Percentiles rank a stretch among this genome's conserved stretches.
phyloP scores from a whole-genome alignment of 306 rosid genomes.

The Cicer chorassanicum region DNA sequence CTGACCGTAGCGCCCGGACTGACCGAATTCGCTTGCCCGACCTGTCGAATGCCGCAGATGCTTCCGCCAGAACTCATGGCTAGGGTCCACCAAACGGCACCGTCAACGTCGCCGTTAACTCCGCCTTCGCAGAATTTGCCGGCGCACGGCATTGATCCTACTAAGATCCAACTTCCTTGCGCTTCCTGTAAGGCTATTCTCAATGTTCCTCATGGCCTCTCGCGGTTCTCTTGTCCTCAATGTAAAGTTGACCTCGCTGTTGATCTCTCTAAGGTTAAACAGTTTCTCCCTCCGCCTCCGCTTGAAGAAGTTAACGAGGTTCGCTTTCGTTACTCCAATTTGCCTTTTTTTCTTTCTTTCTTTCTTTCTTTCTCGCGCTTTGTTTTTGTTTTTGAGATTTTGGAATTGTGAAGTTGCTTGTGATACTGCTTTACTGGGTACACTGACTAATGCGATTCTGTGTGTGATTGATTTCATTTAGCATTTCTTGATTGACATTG shows the following conservation, averaged over 20 bases:
- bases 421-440: conserved; percentile 2
- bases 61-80: conserved; percentile 94
- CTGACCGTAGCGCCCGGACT: conserved; percentile 75
- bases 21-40: conserved; percentile 81
- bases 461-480: background rate
- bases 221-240: conserved; percentile 85
- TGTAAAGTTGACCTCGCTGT: conserved; percentile 89
- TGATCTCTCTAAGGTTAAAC: conserved; percentile 64
- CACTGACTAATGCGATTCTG: background rate
- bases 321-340: conserved; percentile 16
- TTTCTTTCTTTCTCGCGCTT: background rate
- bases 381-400: background rate
- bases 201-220: conserved; percentile 90
- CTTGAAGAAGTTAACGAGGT: conserved; percentile 61
- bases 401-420: conserved; percentile 9
- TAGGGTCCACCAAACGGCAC: conserved; percentile 51
- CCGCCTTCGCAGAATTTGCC: conserved; percentile 50
- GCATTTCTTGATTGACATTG: conserved; percentile 18
- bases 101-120: conserved; percentile 31
- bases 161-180: conserved; percentile 98
- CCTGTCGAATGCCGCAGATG: conserved; percentile 91
- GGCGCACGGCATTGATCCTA: conserved; percentile 91
- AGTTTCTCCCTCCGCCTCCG: conserved; percentile 40
- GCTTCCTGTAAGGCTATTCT: conserved; percentile 91
- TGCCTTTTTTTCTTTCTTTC: background rate